Conservation (phyloP, 345 rosid species). For the Hevea brasiliensis region DNA sequence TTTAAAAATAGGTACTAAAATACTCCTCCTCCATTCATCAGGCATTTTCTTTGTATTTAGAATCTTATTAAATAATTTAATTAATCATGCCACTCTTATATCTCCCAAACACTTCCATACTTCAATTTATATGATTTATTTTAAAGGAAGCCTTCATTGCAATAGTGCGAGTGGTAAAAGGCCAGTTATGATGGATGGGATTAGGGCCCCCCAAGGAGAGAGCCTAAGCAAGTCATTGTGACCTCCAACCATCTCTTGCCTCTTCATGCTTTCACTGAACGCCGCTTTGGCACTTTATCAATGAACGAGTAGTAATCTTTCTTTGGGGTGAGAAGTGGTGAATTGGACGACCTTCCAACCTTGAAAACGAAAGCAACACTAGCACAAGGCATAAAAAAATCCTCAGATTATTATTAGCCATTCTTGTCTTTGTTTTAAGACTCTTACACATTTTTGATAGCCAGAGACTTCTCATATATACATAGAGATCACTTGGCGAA, state of each 20-base stretch:
- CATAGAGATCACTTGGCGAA: too few relatives aligned
- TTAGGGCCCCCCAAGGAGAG: constrained; percentile 78
- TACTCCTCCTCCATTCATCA: too few relatives aligned
- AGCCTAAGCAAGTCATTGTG: constrained; percentile 40
- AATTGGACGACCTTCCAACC: constrained; percentile 35
- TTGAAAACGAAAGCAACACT: constrained; percentile 32
- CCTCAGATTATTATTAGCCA: constrained; percentile 28
- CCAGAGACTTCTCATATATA: too few relatives aligned
- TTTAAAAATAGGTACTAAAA: too few relatives aligned
- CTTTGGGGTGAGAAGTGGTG: constrained; percentile 6
- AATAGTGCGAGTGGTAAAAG: too few relatives aligned
- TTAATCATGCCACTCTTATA: too few relatives aligned
- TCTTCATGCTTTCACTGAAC: constrained; percentile 41
- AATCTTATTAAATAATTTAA: too few relatives aligned
- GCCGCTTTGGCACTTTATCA: constrained; percentile 45
- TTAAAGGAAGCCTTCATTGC: too few relatives aligned
- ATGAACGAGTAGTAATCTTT: constrained; percentile 20
- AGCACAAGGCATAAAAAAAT: constrained; percentile 31
- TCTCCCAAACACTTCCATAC: too few relatives aligned
- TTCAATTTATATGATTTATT: too few relatives aligned
- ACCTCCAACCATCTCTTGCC: constrained; percentile 20
- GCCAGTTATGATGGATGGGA: constrained; percentile 59
- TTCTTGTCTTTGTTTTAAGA: background rate
- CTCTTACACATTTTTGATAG: too few relatives aligned
- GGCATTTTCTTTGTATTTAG: too few relatives aligned